Percentiles rank a stretch among this genome's conserved stretches.
These are phyloP conservation scores for Lentinula sp. DNA, from an alignment of 768 basidiomycete species.

Conservation along the genomic window DNA sequence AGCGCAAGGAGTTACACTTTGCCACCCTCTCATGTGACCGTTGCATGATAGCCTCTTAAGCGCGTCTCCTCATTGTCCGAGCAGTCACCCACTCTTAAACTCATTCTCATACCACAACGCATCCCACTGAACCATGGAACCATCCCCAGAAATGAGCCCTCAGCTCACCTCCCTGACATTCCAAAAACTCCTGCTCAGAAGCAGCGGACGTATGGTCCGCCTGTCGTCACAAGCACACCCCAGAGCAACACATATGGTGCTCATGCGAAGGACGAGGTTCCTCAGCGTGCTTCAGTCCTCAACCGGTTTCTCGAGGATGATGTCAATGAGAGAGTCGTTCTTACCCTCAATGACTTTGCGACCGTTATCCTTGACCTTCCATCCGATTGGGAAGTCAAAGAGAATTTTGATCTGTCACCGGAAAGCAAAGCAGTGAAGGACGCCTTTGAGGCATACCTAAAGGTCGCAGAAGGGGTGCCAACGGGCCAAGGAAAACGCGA, in stretches of 20 bases:
- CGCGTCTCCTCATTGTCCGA: not conserved
- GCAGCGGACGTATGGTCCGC: not conserved
- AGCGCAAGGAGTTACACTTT: not conserved
- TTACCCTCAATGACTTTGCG: not conserved
- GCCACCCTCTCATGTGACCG: not conserved
- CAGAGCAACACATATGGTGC: not conserved
- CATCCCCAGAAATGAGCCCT: not conserved
- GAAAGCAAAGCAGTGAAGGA: not conserved
- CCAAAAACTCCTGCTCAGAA: not conserved
- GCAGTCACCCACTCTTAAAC: not conserved
- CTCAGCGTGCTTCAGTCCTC: not conserved
- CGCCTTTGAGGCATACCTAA: not conserved
- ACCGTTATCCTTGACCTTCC: not conserved
- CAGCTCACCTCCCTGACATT: not conserved
- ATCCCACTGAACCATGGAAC: not conserved
- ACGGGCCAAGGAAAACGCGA: not conserved
- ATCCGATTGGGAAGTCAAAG: not conserved
- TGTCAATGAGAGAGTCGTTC: not conserved
- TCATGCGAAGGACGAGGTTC: not conserved
- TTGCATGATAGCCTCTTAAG: not conserved
- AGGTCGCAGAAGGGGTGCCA: not conserved
- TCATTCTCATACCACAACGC: not conserved
- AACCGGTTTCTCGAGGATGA: not conserved
- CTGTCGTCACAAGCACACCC: not conserved
- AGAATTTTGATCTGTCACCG: not conserved